phyloP scores from a whole-genome alignment of 495 filamentous ascomycete species.

The Daldinia grandis region DNA sequence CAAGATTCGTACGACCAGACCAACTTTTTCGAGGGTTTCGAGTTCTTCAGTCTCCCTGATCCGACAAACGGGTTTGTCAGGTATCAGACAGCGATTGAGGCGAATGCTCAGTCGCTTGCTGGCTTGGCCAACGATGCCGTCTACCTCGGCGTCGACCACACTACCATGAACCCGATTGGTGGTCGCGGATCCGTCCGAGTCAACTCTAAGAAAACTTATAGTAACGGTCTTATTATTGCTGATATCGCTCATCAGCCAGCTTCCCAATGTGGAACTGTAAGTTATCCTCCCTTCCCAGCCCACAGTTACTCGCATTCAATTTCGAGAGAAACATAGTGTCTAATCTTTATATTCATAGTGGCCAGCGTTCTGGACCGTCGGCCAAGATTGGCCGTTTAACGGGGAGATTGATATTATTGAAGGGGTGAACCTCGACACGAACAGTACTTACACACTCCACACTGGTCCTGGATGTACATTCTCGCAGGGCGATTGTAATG shows the following conservation, averaged over 20 bases:
- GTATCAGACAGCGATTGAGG: conserved; percentile 66
- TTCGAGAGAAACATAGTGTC: not conserved
- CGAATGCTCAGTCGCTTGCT: conserved; percentile 65
- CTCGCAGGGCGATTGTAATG: conserved; percentile 62
- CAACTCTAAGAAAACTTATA: conserved; percentile 72
- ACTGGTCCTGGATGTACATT: conserved; percentile 70
- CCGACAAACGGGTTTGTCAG: conserved; percentile 76
- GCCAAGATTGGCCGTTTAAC: conserved; percentile 75
- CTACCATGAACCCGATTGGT: conserved; percentile 48
- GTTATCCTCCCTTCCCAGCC: not conserved
- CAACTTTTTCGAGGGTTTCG: conserved; percentile 67
- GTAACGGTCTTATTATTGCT: conserved; percentile 73
- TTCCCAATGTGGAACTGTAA: conserved; percentile 65
- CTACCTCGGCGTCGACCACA: conserved; percentile 65
- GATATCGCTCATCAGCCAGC: conserved; percentile 82
- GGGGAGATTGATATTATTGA: conserved; percentile 96
- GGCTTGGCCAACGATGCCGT: conserved; percentile 59
- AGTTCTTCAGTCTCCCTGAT: conserved; percentile 63
- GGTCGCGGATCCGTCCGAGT: conserved; percentile 78
- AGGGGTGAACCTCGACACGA: conserved; percentile 73
- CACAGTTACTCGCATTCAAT: not conserved
- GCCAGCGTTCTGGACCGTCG: conserved; percentile 74
- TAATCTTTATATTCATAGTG: conserved; percentile 44
- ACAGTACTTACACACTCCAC: conserved; percentile 79
- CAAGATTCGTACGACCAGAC: conserved; percentile 55